Percentiles rank a stretch among this genome's conserved stretches.
phyloP scores from a whole-genome alignment of 352 stramenopile genomes.

The Blastocystis hominis region DNA sequence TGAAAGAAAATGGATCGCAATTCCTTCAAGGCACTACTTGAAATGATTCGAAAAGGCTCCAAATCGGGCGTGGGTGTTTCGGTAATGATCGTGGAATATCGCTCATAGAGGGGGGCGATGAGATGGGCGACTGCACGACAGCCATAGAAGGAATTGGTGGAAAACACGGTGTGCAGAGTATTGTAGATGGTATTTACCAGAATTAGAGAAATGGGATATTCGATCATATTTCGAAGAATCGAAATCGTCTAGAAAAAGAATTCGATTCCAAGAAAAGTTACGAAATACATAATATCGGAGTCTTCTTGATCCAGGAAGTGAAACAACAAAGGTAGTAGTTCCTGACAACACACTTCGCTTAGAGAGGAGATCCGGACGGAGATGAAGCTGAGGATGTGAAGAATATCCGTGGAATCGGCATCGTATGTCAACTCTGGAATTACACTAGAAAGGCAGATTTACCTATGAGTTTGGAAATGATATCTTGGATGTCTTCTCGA shows the following conservation, averaged over 20 bases:
- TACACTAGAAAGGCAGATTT: not conserved
- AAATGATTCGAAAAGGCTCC: not conserved
- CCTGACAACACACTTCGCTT: not conserved
- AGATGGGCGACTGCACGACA: not conserved
- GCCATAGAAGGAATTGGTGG: not conserved
- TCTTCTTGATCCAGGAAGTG: not conserved
- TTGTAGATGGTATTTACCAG: conserved; percentile 19
- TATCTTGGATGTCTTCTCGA: not conserved
- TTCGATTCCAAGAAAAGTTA: not conserved
- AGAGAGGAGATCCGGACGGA: not conserved
- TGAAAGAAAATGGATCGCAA: not conserved
- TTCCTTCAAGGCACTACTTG: not conserved
- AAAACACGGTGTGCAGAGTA: conserved; percentile 2
- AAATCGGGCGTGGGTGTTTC: not conserved
- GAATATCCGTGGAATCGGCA: not conserved
- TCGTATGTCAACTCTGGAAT: not conserved
- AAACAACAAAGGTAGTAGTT: conserved; percentile 29
- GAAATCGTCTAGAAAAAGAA: not conserved
- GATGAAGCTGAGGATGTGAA: not conserved
- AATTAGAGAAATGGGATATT: not conserved
- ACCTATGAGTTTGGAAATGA: not conserved
- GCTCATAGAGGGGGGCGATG: conserved; percentile 1
- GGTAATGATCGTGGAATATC: not conserved
- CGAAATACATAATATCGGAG: not conserved
- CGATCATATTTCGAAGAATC: not conserved